These are phyloP conservation scores for Epithemia pelagica DNA, from an alignment of 108 stramenopile species.

Conservation along the genomic window DNA sequence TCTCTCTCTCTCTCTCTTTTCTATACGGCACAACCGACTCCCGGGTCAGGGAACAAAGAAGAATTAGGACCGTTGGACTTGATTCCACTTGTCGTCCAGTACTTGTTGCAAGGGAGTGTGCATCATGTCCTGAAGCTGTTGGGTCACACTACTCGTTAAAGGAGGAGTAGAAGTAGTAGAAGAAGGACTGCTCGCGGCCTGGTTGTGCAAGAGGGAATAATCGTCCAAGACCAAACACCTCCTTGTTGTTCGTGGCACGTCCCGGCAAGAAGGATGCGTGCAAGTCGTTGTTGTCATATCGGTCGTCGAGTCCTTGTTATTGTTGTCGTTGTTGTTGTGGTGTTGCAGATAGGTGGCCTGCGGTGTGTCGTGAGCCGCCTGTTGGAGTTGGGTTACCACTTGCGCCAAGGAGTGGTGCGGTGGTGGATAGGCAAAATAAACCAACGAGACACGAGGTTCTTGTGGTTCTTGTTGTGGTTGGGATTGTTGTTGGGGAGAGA, in stretches of 20 bases:
- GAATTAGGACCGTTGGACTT: slow-evolving; percentile 30
- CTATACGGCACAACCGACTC: no score
- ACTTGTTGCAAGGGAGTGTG: slow-evolving; percentile 19
- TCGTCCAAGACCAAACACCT: slow-evolving; percentile 4
- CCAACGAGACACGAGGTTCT: slow-evolving; percentile 43
- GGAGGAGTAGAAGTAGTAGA: not conserved
- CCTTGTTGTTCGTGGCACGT: not conserved
- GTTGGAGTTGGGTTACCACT: not conserved
- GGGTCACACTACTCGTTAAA: not conserved
- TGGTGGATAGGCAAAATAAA: slow-evolving; percentile 68
- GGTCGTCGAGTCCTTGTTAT: not conserved
- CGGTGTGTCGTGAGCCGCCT: not conserved
- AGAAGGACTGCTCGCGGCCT: slow-evolving; percentile 15
- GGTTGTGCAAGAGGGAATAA: slow-evolving; percentile 50
- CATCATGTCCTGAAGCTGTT: slow-evolving; percentile 16
- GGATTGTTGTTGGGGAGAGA: slow-evolving; percentile 12
- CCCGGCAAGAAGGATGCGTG: no score
- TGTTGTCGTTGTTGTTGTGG: not conserved
- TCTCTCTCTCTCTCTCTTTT: no score
- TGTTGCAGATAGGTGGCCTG: not conserved
- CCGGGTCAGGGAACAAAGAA: no score
- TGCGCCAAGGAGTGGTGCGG: slow-evolving; percentile 35
- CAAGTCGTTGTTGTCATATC: not conserved
- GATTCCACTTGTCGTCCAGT: slow-evolving; percentile 35
- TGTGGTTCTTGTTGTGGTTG: not conserved